phyloP scores from a whole-genome alignment of 352 stramenopile species.

The Hyphochytrium catenoides region DNA sequence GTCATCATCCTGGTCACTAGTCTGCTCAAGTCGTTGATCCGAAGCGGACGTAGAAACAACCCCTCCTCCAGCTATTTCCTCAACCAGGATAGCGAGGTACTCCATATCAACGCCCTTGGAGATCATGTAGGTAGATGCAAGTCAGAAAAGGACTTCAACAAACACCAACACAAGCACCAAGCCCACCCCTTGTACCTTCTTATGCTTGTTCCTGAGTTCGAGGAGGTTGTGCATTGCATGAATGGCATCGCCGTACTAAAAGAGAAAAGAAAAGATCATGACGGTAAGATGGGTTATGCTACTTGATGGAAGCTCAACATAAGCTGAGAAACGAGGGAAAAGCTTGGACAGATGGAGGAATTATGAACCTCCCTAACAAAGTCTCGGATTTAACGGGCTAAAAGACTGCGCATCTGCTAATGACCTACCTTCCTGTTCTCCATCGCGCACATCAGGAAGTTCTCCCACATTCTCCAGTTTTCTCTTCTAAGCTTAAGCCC shows the following conservation, averaged over 20 bases:
- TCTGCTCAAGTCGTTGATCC: too few relatives aligned
- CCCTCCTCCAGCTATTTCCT: constrained; percentile 9
- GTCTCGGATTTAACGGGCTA: not conserved
- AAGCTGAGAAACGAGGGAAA: not conserved
- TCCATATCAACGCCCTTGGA: constrained; percentile 13
- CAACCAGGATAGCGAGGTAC: constrained; percentile 9
- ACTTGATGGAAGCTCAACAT: too few relatives aligned
- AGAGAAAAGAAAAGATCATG: too few relatives aligned
- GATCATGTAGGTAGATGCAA: constrained; percentile 18
- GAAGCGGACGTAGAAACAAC: constrained; percentile 8
- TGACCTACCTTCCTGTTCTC: constrained; percentile 17
- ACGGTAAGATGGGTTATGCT: too few relatives aligned
- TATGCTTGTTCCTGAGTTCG: constrained; percentile 49
- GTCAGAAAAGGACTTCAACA: constrained; percentile 43
- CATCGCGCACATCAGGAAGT: constrained; percentile 50
- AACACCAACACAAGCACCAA: constrained; percentile 49
- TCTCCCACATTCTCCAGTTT: constrained; percentile 82
- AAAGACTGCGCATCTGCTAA: not conserved
- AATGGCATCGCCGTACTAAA: constrained; percentile 39
- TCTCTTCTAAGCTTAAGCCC: constrained; percentile 57
- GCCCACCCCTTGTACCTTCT: constrained; percentile 35
- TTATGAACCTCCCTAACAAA: not conserved
- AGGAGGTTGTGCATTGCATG: constrained; percentile 54
- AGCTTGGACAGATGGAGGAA: not conserved
- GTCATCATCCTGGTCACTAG: too few relatives aligned